A percentile compares a stretch with the other conserved stretches of the same genome.
Evolutionary conservation across 1,139 yeast genomes (phyloP).

Genomic region (Yamadazyma taylorii): DNA sequence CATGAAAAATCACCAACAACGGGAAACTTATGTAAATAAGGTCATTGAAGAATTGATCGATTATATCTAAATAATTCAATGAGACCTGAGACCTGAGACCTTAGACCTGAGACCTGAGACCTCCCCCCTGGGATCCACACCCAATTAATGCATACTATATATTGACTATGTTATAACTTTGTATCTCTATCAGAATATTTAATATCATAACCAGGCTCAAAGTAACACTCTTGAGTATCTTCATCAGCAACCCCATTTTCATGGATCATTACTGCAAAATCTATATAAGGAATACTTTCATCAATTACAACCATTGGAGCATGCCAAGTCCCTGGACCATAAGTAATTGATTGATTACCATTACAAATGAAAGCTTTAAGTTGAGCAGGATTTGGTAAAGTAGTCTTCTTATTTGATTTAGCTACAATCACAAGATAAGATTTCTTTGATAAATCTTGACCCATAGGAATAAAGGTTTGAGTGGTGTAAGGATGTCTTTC

Average conservation of each 20-base stretch:
- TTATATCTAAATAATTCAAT: slow-evolving; percentile 24
- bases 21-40: slow-evolving; percentile 30
- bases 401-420: slow-evolving; percentile 37
- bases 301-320: slow-evolving; percentile 90
- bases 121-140: no score
- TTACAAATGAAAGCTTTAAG: slow-evolving; percentile 69
- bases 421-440: slow-evolving; percentile 86
- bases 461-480: slow-evolving; percentile 90
- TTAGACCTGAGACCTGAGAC: no score
- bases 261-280: slow-evolving; percentile 82
- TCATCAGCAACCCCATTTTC: slow-evolving; percentile 79
- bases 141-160: no score
- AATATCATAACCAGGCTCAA: slow-evolving; percentile 58
- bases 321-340: slow-evolving; percentile 72
- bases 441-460: slow-evolving; percentile 47
- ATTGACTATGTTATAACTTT: no score
- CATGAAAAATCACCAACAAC: slow-evolving; percentile 24
- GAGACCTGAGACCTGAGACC: no score
- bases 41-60: slow-evolving; percentile 40
- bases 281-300: slow-evolving; percentile 51
- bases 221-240: slow-evolving; percentile 79
- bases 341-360: slow-evolving; percentile 88
- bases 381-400: slow-evolving; percentile 60
- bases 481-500: slow-evolving; percentile 92
- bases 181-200: slow-evolving; percentile 21